Evolutionary conservation across 257 asterid genomes (phyloP), one percentile per base, ranked within the genome.

Genomic region (Plectranthus barbatus): DNA sequence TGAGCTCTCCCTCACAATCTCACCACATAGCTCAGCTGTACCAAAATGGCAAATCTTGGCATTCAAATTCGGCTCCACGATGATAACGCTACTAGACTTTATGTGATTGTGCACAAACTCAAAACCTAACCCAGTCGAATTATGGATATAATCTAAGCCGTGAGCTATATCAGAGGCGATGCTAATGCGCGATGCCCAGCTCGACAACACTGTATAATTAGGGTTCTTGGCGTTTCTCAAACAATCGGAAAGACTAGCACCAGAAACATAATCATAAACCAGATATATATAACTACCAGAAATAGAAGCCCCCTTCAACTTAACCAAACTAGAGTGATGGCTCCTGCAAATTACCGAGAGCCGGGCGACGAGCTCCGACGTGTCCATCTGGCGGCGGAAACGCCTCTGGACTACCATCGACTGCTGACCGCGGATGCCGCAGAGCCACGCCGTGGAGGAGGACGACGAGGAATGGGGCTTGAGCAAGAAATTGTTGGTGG

Each of bases 1-100:
- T 13, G 1, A 0, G 1, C 18, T 50, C 1, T 66, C 76, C 5
- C 70, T 73, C 62, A 8, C 46, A 29, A 79, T 70, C 84, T 92
- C 99, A 17, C 96, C 99, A 58, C 99, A 89, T n/a, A 92, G 97
- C 81, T 85, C 95, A 2, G 99, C 80, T 21, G 97, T 83, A 0
- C 99, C 99, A 19, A 85, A 92, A 67, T 92, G 96, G 53, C 99
- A 92, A 14, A 92, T 79, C 69, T 81, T 85, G 1, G 99, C 94
- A 42, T 73, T 41, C 56, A 85, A 41, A 0, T 66, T 9, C 0
- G 84, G 80, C 31, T 87, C 94, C 0, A 66, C 76, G 2, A 92
- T 57, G 0, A 92, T 77, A 46, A 92, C 71, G 64, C 94, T 89
- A 13, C 90, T 72, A 61, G 81, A 85, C 70, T 87, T 90, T 14